Base-by-base conservation (phyloP, 140 eudicot genomes). In the Anethum foeniculum region DNA sequence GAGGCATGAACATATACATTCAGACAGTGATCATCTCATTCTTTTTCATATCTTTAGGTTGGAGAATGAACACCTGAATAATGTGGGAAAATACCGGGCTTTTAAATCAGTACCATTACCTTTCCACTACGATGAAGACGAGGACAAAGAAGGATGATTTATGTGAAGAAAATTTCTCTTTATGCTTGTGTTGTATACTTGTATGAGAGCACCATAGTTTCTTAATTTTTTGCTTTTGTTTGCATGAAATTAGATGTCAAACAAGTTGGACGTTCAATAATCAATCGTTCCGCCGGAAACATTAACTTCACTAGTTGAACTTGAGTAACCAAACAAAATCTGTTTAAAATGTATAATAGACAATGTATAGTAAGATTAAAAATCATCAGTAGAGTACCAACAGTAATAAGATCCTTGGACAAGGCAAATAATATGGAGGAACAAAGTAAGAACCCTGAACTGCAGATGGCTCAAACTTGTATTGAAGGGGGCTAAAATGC, bases 71-170 rank as follows among this genome's bases (percentile, higher is more conserved):
- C 69, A 77, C 71, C 71, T 77, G 48, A 77, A 77, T 21, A 77
- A 77, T 54, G 80, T 77, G 23, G 80, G 80, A 12, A 77, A 77
- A 46, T 77, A 77, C 49, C 36, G 80, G 19, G 80, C 80, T 6
- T 78, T 78, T 43, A 78, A 78, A 65, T 54, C 72, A 10, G 72
- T 56, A 78, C 81, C 81, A n/a, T 23, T 78, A 38, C 81, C 81
- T 36, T 78, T 78, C 25, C 41, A 78, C 73, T 56, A 78, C 12
- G 81, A 78, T 16, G 73, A 78, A 47, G 51, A 78, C 7, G 73
- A 78, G 54, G 51, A 77, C 52, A 56, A 60, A 48, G 54, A 78
- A 10, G 81, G 47, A 28, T 78, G 28, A 71, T 18, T 23, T 34
- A 1, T 21, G 28, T 56, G 5, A 56, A n/a, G 5, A 47, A 46